Percentiles rank a stretch among this genome's conserved stretches.
These are phyloP conservation scores for Phoenix roebelenii DNA, from an alignment of 176 grass and related monocot genomes.

Conservation along the genomic window DNA sequence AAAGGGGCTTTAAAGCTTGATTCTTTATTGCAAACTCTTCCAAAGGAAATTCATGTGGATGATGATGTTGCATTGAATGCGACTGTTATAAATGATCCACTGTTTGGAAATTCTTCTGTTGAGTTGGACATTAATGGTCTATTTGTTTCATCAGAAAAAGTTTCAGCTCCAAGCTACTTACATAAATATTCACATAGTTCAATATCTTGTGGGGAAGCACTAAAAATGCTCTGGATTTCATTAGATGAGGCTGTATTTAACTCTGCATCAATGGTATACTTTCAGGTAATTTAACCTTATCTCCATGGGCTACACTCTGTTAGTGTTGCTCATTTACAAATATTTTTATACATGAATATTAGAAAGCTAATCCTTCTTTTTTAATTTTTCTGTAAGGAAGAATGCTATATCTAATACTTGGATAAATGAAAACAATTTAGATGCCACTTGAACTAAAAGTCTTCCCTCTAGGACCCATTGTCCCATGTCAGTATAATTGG, in stretches of 20 bases:
- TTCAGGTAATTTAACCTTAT: slow-evolving; percentile 50
- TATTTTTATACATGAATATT: too few species aligned
- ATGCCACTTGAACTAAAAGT: too few species aligned
- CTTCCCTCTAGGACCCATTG: too few species aligned
- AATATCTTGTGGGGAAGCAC: slow-evolving; percentile 29
- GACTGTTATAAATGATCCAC: slow-evolving; percentile 70
- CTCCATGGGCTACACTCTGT: background rate
- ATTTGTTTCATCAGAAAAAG: slow-evolving; percentile 49
- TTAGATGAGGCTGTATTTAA: slow-evolving; percentile 84
- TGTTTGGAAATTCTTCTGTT: slow-evolving; percentile 63
- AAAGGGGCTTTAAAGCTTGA: slow-evolving; percentile 69
- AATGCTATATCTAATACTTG: too few species aligned
- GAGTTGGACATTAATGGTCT: slow-evolving; percentile 89
- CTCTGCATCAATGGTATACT: slow-evolving; percentile 60
- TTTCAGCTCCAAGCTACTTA: slow-evolving; percentile 14
- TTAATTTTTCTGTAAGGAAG: too few species aligned
- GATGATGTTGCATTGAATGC: slow-evolving; percentile 61
- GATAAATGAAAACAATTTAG: too few species aligned
- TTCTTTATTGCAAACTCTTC: slow-evolving; percentile 57
- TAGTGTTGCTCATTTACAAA: too few species aligned
- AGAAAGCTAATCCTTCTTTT: too few species aligned
- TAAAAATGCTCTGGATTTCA: slow-evolving; percentile 88
- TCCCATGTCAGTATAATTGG: too few species aligned
- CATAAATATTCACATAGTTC: slow-evolving; percentile 26
- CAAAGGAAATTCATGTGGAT: slow-evolving; percentile 75